Percentiles rank a stretch among this genome's conserved stretches.
Conservation (phyloP, 257 asterid species). For the Rubia yunnanensis region DNA sequence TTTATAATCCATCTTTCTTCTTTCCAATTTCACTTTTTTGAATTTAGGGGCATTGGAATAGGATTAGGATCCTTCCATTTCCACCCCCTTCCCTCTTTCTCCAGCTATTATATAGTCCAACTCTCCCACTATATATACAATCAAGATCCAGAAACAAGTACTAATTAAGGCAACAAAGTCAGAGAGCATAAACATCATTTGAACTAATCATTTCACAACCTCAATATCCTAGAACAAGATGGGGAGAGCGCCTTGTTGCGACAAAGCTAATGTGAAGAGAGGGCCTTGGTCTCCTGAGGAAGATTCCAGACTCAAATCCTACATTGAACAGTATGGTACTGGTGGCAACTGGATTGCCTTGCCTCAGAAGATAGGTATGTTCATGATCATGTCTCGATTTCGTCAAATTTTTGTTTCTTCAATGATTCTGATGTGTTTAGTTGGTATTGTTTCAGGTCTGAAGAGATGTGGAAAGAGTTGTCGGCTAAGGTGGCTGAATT, state of each 20-base stretch:
- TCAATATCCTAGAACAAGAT: too few relatives aligned
- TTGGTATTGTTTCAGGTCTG: constrained; percentile 21
- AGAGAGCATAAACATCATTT: background rate
- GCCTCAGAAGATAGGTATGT: constrained; percentile 29
- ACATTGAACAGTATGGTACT: constrained; percentile 29
- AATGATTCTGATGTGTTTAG: background rate
- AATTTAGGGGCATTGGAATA: constrained; percentile 5
- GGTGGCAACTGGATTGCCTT: constrained; percentile 40
- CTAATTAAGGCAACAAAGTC: background rate
- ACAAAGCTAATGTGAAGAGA: constrained; percentile 36
- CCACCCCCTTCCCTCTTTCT: constrained; percentile 29
- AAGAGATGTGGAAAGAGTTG: constrained; percentile 46
- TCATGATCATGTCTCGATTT: background rate
- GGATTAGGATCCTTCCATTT: constrained; percentile 9
- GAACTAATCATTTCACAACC: too few relatives aligned
- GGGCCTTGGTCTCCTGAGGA: constrained; percentile 44
- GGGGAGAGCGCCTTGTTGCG: constrained; percentile 47
- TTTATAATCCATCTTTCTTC: constrained; percentile 20
- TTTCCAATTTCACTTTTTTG: constrained; percentile 28
- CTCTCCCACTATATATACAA: background rate
- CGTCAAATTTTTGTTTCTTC: background rate
- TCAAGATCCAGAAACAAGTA: too few relatives aligned
- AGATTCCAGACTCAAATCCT: constrained; percentile 33
- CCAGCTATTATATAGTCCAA: constrained; percentile 29
- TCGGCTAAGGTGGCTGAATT: constrained; percentile 40